phyloP scores from a whole-genome alignment of 805 yeast species.

The Metschnikowia peoriensis region DNA sequence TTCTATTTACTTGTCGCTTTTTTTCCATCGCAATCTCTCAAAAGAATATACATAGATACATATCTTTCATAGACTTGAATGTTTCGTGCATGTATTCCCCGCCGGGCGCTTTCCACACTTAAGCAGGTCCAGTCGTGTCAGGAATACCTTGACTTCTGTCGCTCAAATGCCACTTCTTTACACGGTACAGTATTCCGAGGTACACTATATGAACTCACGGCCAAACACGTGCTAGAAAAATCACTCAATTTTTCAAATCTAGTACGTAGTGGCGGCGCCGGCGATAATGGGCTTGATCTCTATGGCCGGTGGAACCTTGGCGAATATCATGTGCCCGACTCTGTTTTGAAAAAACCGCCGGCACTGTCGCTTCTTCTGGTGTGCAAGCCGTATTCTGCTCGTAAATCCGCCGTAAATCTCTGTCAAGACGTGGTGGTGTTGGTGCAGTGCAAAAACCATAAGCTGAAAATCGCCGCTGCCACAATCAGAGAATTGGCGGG shows the following conservation, averaged over 20 bases:
- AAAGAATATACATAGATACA: no score
- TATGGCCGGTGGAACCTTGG: constrained; percentile 50
- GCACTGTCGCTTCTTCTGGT: constrained; percentile 9
- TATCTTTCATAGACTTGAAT: neutral
- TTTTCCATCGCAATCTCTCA: no score
- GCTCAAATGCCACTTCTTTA: constrained; percentile 18
- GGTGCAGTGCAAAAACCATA: constrained; percentile 57
- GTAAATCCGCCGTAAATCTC: constrained; percentile 12
- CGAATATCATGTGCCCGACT: neutral
- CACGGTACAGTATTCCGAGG: constrained; percentile 51
- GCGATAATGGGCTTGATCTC: constrained; percentile 57
- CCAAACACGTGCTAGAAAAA: constrained; percentile 37
- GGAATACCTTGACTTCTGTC: constrained; percentile 31
- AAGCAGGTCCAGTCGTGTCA: constrained; percentile 22
- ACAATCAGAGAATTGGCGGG: constrained; percentile 55
- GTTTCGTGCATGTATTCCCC: neutral
- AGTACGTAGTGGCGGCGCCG: constrained; percentile 51
- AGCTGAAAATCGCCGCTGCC: constrained; percentile 43
- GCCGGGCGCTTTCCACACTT: constrained; percentile 2
- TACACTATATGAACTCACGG: constrained; percentile 51
- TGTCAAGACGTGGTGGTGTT: constrained; percentile 37
- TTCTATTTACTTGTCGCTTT: no score
- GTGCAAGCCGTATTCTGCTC: constrained; percentile 1
- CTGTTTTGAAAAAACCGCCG: neutral
- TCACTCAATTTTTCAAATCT: constrained; percentile 38